A percentile compares a stretch with the other conserved stretches of the same genome.
These are phyloP conservation scores for Mycena sp. DNA, from an alignment of 1,284 basidiomycete species.

Conservation along the genomic window DNA sequence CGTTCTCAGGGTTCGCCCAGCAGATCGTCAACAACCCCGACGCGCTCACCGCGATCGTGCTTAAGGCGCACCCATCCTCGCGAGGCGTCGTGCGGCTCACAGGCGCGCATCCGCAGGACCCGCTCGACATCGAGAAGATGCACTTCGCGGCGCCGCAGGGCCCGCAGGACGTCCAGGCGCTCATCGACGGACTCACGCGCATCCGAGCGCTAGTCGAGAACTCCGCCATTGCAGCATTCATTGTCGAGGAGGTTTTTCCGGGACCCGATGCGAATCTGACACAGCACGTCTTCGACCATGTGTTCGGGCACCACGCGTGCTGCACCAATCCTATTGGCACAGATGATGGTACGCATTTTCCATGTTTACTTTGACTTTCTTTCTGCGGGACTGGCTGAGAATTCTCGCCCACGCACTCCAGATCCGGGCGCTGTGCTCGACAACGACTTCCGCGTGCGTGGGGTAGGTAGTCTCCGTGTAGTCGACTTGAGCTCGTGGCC, in stretches of 20 bases:
- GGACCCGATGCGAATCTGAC: conserved; percentile 30
- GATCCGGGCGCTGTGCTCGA: conserved; percentile 42
- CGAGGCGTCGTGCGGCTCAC: conserved; percentile 27
- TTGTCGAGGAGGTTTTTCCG: conserved; percentile 38
- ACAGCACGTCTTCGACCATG: conserved; percentile 32
- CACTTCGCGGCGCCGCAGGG: conserved; percentile 40
- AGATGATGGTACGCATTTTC: conserved; percentile 33
- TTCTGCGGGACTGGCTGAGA: background rate
- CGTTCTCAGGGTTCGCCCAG: conserved; percentile 4
- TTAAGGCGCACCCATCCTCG: conserved; percentile 27
- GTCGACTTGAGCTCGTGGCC: conserved; percentile 44
- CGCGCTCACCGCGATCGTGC: conserved; percentile 22
- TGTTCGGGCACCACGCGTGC: conserved; percentile 45
- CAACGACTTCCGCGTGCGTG: conserved; percentile 40
- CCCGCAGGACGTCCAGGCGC: conserved; percentile 38
- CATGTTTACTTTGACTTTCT: conserved; percentile 17
- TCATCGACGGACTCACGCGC: conserved; percentile 40
- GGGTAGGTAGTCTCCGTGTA: conserved; percentile 40
- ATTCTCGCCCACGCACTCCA: conserved; percentile 6
- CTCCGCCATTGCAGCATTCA: conserved; percentile 37
- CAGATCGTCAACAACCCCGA: conserved; percentile 14
- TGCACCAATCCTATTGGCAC: conserved; percentile 43
- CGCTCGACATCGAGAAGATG: conserved; percentile 40
- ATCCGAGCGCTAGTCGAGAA: conserved; percentile 34
- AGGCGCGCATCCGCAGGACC: conserved; percentile 38